A percentile compares a stretch with the other conserved stretches of the same genome.
phyloP scores from a whole-genome alignment of 805 yeast species.

The Teunomyces tritomae region DNA sequence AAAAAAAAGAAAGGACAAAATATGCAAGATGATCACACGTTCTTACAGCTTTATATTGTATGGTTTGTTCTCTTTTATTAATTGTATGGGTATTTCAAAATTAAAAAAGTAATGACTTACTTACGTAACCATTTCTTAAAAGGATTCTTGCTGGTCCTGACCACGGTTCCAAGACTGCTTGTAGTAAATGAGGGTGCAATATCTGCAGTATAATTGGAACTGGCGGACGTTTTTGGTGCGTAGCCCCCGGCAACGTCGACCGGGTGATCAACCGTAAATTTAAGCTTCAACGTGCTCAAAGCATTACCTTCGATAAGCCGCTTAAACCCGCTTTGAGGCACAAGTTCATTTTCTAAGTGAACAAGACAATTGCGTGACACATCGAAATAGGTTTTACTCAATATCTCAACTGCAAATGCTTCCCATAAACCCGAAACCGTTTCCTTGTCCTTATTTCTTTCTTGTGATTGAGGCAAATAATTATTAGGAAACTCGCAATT shows the following conservation, averaged over 20 bases:
- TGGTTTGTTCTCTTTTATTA: not conserved
- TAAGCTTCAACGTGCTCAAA: slow-evolving; percentile 28
- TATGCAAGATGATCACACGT: not conserved
- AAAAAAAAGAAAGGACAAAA: not conserved
- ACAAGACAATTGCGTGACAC: slow-evolving; percentile 29
- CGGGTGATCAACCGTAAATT: slow-evolving; percentile 19
- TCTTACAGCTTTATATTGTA: too few species aligned
- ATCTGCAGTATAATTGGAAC: slow-evolving; percentile 1
- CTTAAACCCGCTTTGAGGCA: slow-evolving; percentile 23
- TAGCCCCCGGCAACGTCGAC: not conserved
- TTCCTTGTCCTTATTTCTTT: not conserved
- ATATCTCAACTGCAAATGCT: slow-evolving; percentile 28
- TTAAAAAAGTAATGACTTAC: not conserved
- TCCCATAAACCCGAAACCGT: slow-evolving; percentile 26
- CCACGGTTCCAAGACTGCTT: slow-evolving; percentile 20
- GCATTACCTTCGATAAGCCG: slow-evolving; percentile 31
- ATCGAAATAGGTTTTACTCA: slow-evolving; percentile 32
- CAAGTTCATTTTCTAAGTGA: slow-evolving; percentile 22
- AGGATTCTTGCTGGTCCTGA: slow-evolving; percentile 32
- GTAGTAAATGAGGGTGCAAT: slow-evolving; percentile 21
- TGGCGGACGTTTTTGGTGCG: not conserved
- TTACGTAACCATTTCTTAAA: slow-evolving; percentile 40
- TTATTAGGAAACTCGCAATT: slow-evolving; percentile 32
- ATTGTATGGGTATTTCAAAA: not conserved
- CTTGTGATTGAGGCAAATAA: slow-evolving; percentile 13